Base-by-base conservation (phyloP, 2,329 filamentous ascomycete species). In the Aquanectria penicillioides region DNA sequence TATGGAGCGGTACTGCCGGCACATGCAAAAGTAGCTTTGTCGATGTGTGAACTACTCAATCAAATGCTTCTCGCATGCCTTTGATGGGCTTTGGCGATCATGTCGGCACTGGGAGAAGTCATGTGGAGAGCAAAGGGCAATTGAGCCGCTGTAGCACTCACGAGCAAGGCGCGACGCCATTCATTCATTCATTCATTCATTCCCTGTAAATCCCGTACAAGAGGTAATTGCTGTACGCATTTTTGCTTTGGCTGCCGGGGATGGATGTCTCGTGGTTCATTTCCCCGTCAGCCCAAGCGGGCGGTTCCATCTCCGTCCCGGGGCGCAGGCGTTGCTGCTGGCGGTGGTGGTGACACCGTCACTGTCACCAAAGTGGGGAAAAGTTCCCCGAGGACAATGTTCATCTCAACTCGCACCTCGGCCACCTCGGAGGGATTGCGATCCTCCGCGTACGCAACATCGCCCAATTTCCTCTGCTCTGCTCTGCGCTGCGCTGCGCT, bases 401-500 rank as follows among this genome's bases (percentile, higher is more conserved):
- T 2, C 23, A 50, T 11, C 34, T 33, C 31, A 28, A 36, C 17
- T 25, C 25, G 29, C 34, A 26, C 22, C 46, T 50, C 53, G 53
- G 46, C 33, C 44, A 31, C 53, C n/a, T 50, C 46, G 53, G 46
- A 57, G 29, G 31, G 10, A 37, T 57, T 38, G 41, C 33, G 17
- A 43, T 29, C 29, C n/a, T n/a, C n/a, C n/a, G n/a, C n/a, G n/a
- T n/a, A n/a, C 38, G 41, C 17, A 11, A 38, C 28, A 38, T 18
- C 11, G 18, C 34, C 25, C 9, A 22, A 12, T 15, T 22, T 7
- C 43, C 9, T 18, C 29, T 38, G 34, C 23, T n/a, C n/a, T 5
- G 20, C 29, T 10, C 13, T 15, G 6, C 6, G 15, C 28, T 26
- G 15, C 37, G n/a, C 18, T 15, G n/a, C 22, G 20, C 26, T 25